Conservation (phyloP, 192 early-diverging fungal species). For the Phycomyces nitens region DNA sequence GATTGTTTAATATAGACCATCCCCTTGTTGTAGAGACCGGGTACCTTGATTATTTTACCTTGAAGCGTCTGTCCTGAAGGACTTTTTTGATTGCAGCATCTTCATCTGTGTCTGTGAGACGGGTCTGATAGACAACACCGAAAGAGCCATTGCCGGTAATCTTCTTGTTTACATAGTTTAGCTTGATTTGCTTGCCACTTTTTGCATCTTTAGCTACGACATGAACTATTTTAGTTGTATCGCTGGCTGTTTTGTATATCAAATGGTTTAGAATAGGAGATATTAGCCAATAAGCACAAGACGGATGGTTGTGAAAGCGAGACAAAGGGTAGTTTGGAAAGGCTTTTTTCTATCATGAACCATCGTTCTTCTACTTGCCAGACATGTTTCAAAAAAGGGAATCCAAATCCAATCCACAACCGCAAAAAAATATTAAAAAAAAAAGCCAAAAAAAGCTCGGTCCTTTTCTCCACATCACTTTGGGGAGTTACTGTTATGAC, state of each 20-base stretch:
- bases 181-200: slow-evolving; percentile 77
- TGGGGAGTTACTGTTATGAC: no score
- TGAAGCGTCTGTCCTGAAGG: slow-evolving; percentile 95
- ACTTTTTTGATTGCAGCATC: slow-evolving; percentile 96
- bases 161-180: slow-evolving; percentile 88
- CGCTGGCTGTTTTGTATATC: neutral
- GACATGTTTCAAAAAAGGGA: no score
- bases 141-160: slow-evolving; percentile 97
- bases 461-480: no score
- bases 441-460: no score
- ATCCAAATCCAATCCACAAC: no score
- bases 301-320: no score
- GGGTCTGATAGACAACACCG: slow-evolving; percentile 95
- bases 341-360: no score
- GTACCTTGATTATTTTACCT: slow-evolving; percentile 50
- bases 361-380: no score
- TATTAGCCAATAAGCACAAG: no score
- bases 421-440: no score
- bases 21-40: neutral
- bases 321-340: no score
- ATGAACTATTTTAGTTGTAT: slow-evolving; percentile 51
- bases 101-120: slow-evolving; percentile 75
- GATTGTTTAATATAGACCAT: neutral
- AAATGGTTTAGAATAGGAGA: neutral
- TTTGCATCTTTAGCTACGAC: slow-evolving; percentile 85